phyloP scores from a whole-genome alignment of 441 rosid genomes.

The Eruca vesicaria region DNA sequence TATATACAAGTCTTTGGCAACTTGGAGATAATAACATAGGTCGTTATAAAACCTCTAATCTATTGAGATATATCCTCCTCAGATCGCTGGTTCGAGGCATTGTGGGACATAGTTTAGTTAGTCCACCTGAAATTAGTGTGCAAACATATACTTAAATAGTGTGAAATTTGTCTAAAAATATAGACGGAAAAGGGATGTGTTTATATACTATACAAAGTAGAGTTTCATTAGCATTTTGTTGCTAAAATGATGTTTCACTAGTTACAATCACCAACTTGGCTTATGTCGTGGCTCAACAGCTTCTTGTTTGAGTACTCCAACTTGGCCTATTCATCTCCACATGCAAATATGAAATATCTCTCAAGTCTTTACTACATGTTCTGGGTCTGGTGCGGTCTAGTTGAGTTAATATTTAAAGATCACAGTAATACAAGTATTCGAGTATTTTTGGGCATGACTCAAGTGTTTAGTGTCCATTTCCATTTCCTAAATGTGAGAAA shows the following conservation, averaged over 20 bases:
- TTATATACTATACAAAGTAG: background rate
- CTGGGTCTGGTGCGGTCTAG: too few relatives aligned
- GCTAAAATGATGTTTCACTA: slow-evolving; percentile 23
- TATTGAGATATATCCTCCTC: background rate
- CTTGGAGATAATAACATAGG: background rate
- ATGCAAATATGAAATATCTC: slow-evolving; percentile 7
- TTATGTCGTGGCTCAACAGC: slow-evolving; percentile 20
- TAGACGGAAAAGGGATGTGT: background rate
- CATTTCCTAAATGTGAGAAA: too few relatives aligned
- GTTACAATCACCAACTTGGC: slow-evolving; percentile 34
- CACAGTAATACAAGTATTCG: too few relatives aligned
- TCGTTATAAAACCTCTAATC: background rate
- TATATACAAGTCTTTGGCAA: slow-evolving; percentile 19
- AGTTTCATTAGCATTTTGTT: background rate
- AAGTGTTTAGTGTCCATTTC: background rate
- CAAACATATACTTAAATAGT: background rate
- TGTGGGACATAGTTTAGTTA: too few relatives aligned
- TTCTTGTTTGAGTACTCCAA: slow-evolving; percentile 23
- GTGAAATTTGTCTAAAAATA: background rate
- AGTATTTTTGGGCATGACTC: background rate
- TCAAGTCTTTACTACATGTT: background rate
- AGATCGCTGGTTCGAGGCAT: background rate
- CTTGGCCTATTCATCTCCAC: slow-evolving; percentile 31
- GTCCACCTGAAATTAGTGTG: background rate
- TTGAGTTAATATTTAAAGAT: too few relatives aligned